Base-by-base conservation (phyloP, 2,329 filamentous ascomycete species). In the Rhynchosporium agropyri region DNA sequence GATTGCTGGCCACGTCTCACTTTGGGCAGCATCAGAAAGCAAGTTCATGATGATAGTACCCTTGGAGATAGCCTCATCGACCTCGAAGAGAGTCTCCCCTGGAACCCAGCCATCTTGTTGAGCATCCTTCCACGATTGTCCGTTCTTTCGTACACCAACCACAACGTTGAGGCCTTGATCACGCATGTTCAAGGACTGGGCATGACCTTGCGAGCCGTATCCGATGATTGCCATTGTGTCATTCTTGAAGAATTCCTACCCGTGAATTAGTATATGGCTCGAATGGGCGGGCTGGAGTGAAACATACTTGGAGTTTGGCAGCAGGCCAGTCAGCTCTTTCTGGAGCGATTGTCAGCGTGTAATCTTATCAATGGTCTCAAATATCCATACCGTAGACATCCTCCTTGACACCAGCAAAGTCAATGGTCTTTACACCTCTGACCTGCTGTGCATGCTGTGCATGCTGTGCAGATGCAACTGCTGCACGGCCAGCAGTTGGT, bases 111-210 rank as follows among this genome's bases (percentile, higher is more conserved):
- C 95, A 81, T 99, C 95, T 81, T 96, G 88, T 76, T 91, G 79
- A 74, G 95, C 95, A 79, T 99, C 95, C 83, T 97, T 92, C 95
- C 95, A 99, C 73, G 95, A 98, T 78, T 93, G 88, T 78, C 95
- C 95, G 80, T 95, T 89, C 89, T 98, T 98, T 77, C 95, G 91
- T 77, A 99, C 95, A 85, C 95, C 95, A 75, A 99, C 86, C 77
- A 99, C 97, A 81, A 99, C 95, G 80, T 98, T 98, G 73, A 99
- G 87, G 78, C 95, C 95, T 83, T 99, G 97, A 87, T 99, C 95
- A 81, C 95, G 94, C 78, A 99, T 90, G 88, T 99, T 99, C 69
- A 99, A 91, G 79, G 95, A 96, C 84, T 99, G 95, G 73, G 95
- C 95, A 86, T 99, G 95, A 75, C 95, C 95, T 84, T 97, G 93